phyloP scores from a whole-genome alignment of 1,139 yeast species.

The Pichia sp. region DNA sequence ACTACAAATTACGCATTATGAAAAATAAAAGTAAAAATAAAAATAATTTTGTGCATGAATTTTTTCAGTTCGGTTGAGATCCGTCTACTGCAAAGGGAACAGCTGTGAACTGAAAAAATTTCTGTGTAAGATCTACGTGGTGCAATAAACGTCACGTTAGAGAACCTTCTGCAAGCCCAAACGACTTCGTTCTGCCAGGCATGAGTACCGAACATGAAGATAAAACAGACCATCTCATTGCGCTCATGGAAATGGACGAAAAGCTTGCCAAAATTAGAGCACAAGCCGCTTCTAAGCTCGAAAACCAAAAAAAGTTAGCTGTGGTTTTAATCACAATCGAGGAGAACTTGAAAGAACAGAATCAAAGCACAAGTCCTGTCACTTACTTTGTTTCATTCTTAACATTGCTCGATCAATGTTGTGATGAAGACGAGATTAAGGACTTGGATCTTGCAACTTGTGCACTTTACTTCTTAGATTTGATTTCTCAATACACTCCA shows the following conservation, averaged over 20 bases:
- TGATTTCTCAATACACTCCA: constrained; percentile 72
- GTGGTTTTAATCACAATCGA: constrained; percentile 82
- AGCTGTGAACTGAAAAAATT: no score
- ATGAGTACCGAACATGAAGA: constrained; percentile 41
- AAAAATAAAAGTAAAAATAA: no score
- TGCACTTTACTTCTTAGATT: constrained; percentile 74
- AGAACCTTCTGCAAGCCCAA: no score
- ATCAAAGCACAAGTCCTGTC: constrained; percentile 40
- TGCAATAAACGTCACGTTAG: no score
- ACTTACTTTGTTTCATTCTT: constrained; percentile 77
- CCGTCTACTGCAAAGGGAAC: no score
- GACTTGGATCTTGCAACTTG: constrained; percentile 65
- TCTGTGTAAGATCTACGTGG: no score
- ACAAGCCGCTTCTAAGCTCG: constrained; percentile 68
- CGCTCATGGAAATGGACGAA: constrained; percentile 50
- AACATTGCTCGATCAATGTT: constrained; percentile 71
- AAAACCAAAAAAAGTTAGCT: constrained; percentile 74
- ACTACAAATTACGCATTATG: no score
- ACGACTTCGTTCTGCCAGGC: no score
- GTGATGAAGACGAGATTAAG: constrained; percentile 40
- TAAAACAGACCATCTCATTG: constrained; percentile 18
- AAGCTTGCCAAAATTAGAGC: constrained; percentile 62
- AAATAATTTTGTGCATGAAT: no score
- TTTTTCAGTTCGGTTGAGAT: no score
- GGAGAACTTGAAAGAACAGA: constrained; percentile 72